Evolutionary conservation across 148 eudicot species (phyloP).

Genomic region (Fagopyrum esculentum): DNA sequence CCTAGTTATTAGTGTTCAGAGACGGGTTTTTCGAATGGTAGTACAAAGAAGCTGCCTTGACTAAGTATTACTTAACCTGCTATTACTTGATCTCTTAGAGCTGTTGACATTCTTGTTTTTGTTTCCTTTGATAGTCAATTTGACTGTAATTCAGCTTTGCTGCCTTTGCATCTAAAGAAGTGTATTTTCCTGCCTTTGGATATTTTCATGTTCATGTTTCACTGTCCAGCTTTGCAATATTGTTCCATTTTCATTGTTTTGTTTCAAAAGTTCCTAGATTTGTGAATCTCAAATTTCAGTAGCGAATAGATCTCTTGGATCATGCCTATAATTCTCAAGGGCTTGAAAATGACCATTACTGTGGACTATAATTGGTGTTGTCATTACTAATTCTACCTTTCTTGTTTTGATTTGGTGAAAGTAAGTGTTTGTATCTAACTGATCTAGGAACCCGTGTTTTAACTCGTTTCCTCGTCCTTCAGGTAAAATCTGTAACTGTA

Average conservation of each 20-base stretch:
- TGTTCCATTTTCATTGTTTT: neutral
- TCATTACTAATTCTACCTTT: neutral
- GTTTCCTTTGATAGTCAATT: neutral
- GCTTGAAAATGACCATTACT: neutral
- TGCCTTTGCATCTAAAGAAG: neutral
- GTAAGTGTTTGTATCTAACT: neutral
- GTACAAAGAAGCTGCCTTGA: neutral
- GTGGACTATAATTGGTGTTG: neutral
- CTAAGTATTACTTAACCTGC: neutral
- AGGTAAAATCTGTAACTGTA: neutral
- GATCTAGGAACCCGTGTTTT: neutral
- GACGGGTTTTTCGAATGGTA: neutral
- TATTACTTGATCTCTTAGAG: neutral
- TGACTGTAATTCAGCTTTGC: neutral
- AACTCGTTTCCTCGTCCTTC: slow-evolving; percentile 5
- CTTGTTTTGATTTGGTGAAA: neutral
- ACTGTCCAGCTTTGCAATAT: neutral
- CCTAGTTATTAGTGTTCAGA: slow-evolving; percentile 4
- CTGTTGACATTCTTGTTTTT: neutral
- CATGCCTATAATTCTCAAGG: neutral
- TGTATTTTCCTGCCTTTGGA: neutral
- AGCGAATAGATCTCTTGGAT: too few relatives aligned
- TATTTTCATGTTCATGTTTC: neutral
- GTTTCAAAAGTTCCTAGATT: neutral
- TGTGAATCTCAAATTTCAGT: neutral